Evolutionary conservation across 2,329 filamentous ascomycete genomes (phyloP).

Genomic region (Sclerotinia trifoliorum): DNA sequence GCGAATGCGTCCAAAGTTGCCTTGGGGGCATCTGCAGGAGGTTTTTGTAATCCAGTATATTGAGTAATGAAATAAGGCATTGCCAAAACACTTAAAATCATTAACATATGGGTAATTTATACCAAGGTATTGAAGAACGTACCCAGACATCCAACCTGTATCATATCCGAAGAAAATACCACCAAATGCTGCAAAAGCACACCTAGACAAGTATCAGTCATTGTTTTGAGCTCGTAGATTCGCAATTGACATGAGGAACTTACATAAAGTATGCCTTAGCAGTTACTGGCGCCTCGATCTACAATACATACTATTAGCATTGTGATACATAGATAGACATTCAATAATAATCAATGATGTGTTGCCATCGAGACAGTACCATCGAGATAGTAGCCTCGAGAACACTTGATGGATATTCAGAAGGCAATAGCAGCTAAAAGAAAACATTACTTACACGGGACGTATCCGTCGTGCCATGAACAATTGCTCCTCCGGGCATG

Average conservation of each 20-base stretch:
- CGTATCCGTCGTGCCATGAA: slow-evolving; percentile 24
- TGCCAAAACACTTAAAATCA: slow-evolving; percentile 25
- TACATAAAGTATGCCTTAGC: slow-evolving; percentile 18
- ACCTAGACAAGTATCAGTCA: slow-evolving; percentile 37
- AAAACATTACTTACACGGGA: slow-evolving; percentile 20
- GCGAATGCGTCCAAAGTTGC: slow-evolving; percentile 28
- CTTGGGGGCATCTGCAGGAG: slow-evolving; percentile 7
- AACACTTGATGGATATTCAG: background rate
- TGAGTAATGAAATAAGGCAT: slow-evolving; percentile 32
- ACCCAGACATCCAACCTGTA: slow-evolving; percentile 62
- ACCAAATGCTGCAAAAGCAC: slow-evolving; percentile 66
- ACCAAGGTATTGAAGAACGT: background rate
- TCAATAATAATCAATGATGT: background rate
- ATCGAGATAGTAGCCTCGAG: background rate
- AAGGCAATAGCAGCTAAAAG: background rate
- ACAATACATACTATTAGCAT: background rate
- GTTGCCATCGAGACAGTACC: background rate
- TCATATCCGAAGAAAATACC: slow-evolving; percentile 61
- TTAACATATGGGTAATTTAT: background rate
- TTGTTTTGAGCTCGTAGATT: background rate
- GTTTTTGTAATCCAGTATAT: slow-evolving; percentile 26
- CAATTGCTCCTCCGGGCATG: slow-evolving; percentile 23
- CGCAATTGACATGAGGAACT: background rate
- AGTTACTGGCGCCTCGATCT: slow-evolving; percentile 22
- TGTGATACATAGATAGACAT: background rate